Base-by-base conservation (phyloP, 345 rosid species). In the Pelargonium nanum region DNA sequence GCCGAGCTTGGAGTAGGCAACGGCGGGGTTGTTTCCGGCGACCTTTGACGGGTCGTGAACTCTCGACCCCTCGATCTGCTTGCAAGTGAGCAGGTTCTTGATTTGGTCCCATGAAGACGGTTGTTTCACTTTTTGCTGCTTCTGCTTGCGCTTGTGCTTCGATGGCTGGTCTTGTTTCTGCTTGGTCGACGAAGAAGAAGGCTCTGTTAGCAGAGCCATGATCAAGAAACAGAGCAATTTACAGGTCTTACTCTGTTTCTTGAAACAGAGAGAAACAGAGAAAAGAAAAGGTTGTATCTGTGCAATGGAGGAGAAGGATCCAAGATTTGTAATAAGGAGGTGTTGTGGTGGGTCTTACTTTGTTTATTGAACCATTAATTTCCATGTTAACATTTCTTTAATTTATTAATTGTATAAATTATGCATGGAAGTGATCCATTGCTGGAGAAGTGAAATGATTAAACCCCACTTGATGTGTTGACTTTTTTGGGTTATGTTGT, bases 101-200 rank as follows among this genome's bases (percentile, higher is more conserved):
- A 93, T 67, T 71, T 93, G 99, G 87, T 85, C 87, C 99, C 99
- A 93, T 51, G 99, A 89, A 44, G 97, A 89, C 10, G 83, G 77
- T 21, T 77, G 86, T 65, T 85, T 84, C 50, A 68, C 72, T 66
- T 74, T 67, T 15, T 80, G 71, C 48, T 65, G 74, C 24, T 71
- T 68, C 22, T 60, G 58, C 45, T 22, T 61, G 63, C 2, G 44
- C 65, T 60, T 60, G 19, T 24, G 58, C 25, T 59, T 53, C 4
- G 59, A 34, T 23, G 57, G 19, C 10, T 40, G 28, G 21, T 53
- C 24, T 52, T 26, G 75, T 24, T n/a, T 80, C 83, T 22, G n/a
- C n/a, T n/a, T n/a, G n/a, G n/a, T 76, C 75, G 19, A 70, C 67
- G 85, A 79, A 71, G 64, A 60, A 53, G 34, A 3, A 5, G 45